phyloP scores from a whole-genome alignment of 2,329 filamentous ascomycete species.

The Diaporthe batatas region DNA sequence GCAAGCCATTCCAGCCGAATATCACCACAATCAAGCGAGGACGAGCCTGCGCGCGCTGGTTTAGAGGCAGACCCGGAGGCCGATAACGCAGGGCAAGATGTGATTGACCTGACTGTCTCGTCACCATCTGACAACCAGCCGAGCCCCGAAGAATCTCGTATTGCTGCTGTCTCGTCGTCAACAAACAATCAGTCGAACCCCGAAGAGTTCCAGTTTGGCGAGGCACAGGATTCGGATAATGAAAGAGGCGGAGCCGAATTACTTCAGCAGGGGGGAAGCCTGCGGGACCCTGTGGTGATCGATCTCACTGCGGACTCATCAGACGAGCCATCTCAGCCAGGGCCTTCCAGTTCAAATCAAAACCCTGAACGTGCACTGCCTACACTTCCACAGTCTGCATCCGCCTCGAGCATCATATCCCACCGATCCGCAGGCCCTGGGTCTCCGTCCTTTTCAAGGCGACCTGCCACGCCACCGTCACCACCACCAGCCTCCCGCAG shows the following conservation, averaged over 20 bases:
- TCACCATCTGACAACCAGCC: constrained; percentile 5
- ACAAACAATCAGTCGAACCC: too few species aligned
- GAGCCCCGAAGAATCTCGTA: background rate
- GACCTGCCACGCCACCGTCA: constrained; percentile 40
- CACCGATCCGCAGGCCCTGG: constrained; percentile 18
- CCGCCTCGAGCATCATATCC: constrained; percentile 3
- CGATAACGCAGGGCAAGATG: constrained; percentile 8
- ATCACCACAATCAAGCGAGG: constrained; percentile 38
- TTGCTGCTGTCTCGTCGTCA: too few species aligned
- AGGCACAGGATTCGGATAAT: constrained; percentile 7
- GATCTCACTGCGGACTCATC: constrained; percentile 40
- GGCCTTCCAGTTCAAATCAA: constrained; percentile 25
- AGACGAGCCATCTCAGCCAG: background rate
- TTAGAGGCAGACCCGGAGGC: constrained; percentile 16
- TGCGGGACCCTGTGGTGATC: constrained; percentile 36
- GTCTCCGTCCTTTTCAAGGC: constrained; percentile 35
- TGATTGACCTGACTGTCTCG: constrained; percentile 36
- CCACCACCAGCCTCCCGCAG: constrained; percentile 40
- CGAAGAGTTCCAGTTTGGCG: background rate
- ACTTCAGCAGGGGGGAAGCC: background rate
- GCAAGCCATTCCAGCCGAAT: constrained; percentile 13
- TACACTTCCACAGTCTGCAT: constrained; percentile 30
- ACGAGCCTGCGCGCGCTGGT: constrained; percentile 9
- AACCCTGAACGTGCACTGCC: constrained; percentile 39
- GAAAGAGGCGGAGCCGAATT: background rate